These are phyloP conservation scores for Lophiostoma macrostomum DNA, from an alignment of 495 filamentous ascomycete species.

Conservation along the genomic window DNA sequence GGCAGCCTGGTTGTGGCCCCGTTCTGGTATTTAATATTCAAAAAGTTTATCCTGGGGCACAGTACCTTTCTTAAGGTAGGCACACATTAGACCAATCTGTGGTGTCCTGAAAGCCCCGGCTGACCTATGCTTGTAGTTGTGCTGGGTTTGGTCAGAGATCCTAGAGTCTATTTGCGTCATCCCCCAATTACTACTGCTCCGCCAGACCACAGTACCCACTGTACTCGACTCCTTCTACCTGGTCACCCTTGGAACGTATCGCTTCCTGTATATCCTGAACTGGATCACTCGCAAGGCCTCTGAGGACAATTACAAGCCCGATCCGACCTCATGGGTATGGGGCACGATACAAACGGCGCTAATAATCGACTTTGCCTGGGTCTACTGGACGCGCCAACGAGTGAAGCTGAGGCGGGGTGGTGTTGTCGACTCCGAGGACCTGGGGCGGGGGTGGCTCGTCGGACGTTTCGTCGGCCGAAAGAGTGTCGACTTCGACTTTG, in stretches of 20 bases:
- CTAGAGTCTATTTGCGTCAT: constrained; percentile 89
- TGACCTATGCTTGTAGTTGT: constrained; percentile 48
- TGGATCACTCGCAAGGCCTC: constrained; percentile 73
- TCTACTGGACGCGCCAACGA: constrained; percentile 88
- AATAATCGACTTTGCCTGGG: constrained; percentile 94
- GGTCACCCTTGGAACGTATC: constrained; percentile 81
- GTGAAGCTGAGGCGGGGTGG: constrained; percentile 91
- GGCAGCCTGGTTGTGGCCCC: constrained; percentile 61
- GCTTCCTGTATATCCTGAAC: constrained; percentile 85
- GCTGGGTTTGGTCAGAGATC: constrained; percentile 83
- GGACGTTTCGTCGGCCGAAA: constrained; percentile 42
- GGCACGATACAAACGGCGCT: constrained; percentile 87
- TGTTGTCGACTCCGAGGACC: constrained; percentile 89
- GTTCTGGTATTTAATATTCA: constrained; percentile 63
- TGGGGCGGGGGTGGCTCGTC: constrained; percentile 76
- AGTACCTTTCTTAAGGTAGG: constrained; percentile 56
- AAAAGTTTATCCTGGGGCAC: constrained; percentile 28
- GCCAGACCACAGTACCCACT: constrained; percentile 91
- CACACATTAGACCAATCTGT: neutral
- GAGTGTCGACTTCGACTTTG: constrained; percentile 33
- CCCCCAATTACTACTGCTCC: constrained; percentile 85
- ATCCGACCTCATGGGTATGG: constrained; percentile 74
- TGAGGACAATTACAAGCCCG: constrained; percentile 55
- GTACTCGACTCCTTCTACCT: constrained; percentile 96
- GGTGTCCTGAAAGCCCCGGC: neutral